A percentile compares a stretch with the other conserved stretches of the same genome.
Conservation (phyloP, 371 early-diverging fungal species). For the Apophysomyces elegans region DNA sequence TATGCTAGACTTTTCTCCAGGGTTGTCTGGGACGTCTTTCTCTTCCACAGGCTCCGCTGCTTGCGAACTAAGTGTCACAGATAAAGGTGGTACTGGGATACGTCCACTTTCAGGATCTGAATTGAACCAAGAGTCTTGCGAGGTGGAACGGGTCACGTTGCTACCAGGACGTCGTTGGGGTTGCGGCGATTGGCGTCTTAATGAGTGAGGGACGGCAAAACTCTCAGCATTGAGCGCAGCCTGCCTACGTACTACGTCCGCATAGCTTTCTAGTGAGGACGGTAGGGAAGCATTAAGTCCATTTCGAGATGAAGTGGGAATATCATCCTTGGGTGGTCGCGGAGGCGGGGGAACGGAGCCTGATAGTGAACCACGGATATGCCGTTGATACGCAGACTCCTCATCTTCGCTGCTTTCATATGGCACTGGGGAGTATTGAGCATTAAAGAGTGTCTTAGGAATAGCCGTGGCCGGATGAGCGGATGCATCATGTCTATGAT, state of each 20-base stretch:
- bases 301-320: neutral
- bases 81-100: conserved; percentile 21
- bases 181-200: neutral
- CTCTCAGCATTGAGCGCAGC: too few species aligned
- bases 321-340: neutral
- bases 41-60: neutral
- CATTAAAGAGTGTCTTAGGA: neutral
- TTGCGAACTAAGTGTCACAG: neutral
- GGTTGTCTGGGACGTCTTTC: neutral
- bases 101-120: conserved; percentile 22
- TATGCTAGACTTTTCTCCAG: too few species aligned
- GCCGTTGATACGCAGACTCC: neutral
- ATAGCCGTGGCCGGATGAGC: conserved; percentile 1
- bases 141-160: neutral
- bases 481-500: neutral
- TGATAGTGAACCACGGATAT: neutral
- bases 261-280: neutral
- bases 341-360: neutral
- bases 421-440: neutral
- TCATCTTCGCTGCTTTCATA: conserved; percentile 1
- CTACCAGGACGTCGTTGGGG: neutral
- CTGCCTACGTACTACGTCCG: neutral
- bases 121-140: conserved; percentile 16
- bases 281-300: neutral
- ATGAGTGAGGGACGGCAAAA: too few species aligned